Base-by-base conservation (phyloP, 2,329 filamentous ascomycete species). In the Ilyonectria robusta region DNA sequence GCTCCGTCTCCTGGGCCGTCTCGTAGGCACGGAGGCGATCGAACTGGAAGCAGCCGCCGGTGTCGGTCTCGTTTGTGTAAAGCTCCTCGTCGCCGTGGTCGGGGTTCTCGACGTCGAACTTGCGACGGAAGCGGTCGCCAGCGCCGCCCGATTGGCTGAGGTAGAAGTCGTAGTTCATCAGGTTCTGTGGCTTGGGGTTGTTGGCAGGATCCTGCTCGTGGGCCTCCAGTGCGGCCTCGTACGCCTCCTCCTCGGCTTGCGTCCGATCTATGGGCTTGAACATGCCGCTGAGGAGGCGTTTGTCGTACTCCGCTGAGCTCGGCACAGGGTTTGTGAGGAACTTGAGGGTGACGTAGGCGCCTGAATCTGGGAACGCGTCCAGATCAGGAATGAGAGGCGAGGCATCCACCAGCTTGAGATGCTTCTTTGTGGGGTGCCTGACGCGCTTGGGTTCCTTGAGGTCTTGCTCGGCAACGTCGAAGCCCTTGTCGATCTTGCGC, bases 261-360 rank as follows among this genome's bases (percentile, higher is more conserved):
- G 84, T 86, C 64, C 84, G 83, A 59, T 89, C 86, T 66, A 90
- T 85, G 26, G 90, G 90, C 69, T 86, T 86, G 73, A 93, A 85
- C 63, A 93, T 79, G 70, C 88, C 87, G 72, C 85, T 87, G 53
- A 91, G 85, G 29, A 93, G 83, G 42, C 91, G 89, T 55, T 82
- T 83, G 77, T 92, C 89, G 78, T 91, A 92, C 50, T 80, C 80
- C 53, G 75, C 82, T 48, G 76, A 68, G 61, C 84, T 82, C 10
- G 86, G 81, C 31, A 92, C 87, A 4, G 91, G 91, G 76, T 91
- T 91, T 70, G 87, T 89, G 58, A 86, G 85, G 79, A 92, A 92
- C 79, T 92, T 92, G 81, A 92, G 85, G 15, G 90, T 89, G 69
- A 92, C 88, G 76, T 92, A 93, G 67, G 90, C 89, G 61, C 91